Evolutionary conservation across 345 rosid species (phyloP).

Genomic region (Gossypium sturtianum): DNA sequence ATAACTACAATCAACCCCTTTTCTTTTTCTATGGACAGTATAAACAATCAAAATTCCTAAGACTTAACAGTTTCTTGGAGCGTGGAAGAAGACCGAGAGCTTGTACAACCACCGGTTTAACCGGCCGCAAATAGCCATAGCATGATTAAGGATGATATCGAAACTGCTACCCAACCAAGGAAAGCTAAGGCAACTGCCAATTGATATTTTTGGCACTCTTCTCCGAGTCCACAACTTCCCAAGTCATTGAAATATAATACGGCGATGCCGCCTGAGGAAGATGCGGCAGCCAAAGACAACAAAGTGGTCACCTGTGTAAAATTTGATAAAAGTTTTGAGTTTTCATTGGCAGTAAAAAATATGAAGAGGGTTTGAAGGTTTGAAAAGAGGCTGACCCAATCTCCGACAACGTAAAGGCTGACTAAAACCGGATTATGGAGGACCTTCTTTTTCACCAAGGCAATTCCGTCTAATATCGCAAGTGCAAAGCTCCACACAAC

Average conservation of each 20-base stretch:
- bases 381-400: slow-evolving; percentile 49
- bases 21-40: slow-evolving; percentile 20
- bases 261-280: slow-evolving; percentile 56
- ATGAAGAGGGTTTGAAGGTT: slow-evolving; percentile 1
- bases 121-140: slow-evolving; percentile 65
- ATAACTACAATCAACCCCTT: neutral
- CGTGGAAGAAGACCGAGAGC: neutral
- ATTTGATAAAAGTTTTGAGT: too few species aligned
- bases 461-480: slow-evolving; percentile 50
- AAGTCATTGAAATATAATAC: slow-evolving; percentile 53
- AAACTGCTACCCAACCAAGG: slow-evolving; percentile 58
- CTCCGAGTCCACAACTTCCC: slow-evolving; percentile 36
- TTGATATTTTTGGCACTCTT: slow-evolving; percentile 56
- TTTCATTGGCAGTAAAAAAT: neutral
- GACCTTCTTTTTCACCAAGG: slow-evolving; percentile 52
- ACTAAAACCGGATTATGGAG: slow-evolving; percentile 46
- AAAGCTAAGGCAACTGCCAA: slow-evolving; percentile 66
- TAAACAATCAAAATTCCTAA: slow-evolving; percentile 13
- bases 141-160: slow-evolving; percentile 65
- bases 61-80: neutral
- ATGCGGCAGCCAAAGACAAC: slow-evolving; percentile 69
- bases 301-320: slow-evolving; percentile 51
- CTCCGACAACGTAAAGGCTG: slow-evolving; percentile 86
- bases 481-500: slow-evolving; percentile 79
- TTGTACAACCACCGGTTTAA: slow-evolving; percentile 23